These are phyloP conservation scores for Henckelia pumila DNA, from an alignment of 257 asterid genomes.

Conservation along the genomic window DNA sequence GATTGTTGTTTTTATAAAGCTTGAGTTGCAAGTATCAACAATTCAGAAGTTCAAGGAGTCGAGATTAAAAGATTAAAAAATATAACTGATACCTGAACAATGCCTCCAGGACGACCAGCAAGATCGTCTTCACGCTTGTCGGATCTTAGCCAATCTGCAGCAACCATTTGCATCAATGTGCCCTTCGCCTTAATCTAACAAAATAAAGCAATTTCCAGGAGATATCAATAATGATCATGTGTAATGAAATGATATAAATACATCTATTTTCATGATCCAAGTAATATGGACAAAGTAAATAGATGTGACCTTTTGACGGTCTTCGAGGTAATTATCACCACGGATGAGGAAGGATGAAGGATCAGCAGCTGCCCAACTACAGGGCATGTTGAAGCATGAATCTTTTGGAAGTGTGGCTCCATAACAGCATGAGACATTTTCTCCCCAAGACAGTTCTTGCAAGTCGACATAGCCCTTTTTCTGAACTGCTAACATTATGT, in stretches of 20 bases:
- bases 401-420: constrained; percentile 77
- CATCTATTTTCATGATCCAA: background rate
- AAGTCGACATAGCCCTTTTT: constrained; percentile 69
- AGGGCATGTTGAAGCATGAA: constrained; percentile 47
- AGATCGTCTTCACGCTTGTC: constrained; percentile 73
- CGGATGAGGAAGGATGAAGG: constrained; percentile 75
- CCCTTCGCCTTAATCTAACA: constrained; percentile 64
- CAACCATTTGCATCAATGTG: constrained; percentile 70
- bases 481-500: constrained; percentile 44
- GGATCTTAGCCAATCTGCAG: constrained; percentile 83
- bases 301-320: constrained; percentile 56
- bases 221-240: background rate
- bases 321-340: constrained; percentile 63
- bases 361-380: constrained; percentile 70
- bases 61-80: background rate
- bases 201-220: constrained; percentile 5
- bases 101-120: constrained; percentile 62
- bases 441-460: constrained; percentile 58
- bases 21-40: background rate
- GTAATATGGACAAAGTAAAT: background rate
- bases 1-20: background rate
- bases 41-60: too few relatives aligned
- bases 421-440: constrained; percentile 39
- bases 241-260: background rate
- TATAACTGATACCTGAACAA: constrained; percentile 56